Conservation (phyloP, 768 basidiomycete genomes). For the Kwoniella sp. region DNA sequence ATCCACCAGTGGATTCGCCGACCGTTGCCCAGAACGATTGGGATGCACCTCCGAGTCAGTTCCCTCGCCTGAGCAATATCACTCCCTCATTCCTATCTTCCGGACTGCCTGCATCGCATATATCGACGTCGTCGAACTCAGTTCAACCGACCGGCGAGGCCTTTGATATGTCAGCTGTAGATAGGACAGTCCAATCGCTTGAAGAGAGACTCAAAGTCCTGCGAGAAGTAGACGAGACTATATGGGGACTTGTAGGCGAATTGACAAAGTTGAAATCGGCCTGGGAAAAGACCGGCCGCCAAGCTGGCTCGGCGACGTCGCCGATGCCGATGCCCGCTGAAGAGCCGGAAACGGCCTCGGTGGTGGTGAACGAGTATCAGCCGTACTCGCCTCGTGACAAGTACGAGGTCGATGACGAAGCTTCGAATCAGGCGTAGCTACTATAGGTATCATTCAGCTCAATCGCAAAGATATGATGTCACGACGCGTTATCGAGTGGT, state of each 20-base stretch:
- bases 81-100: background rate
- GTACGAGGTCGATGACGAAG: no score
- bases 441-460: no score
- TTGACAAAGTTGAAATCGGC: slow-evolving; percentile 71
- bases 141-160: background rate
- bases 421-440: no score
- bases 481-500: no score
- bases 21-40: background rate
- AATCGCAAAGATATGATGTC: no score
- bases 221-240: slow-evolving; percentile 72
- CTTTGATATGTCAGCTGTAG: background rate
- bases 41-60: background rate
- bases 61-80: background rate
- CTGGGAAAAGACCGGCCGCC: slow-evolving; percentile 26
- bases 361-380: no score
- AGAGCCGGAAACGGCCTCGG: no score
- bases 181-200: slow-evolving; percentile 60
- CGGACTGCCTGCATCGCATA: background rate
- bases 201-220: slow-evolving; percentile 79
- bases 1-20: background rate
- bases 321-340: no score
- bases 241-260: slow-evolving; percentile 78
- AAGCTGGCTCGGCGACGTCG: no score
- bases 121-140: background rate
- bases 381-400: no score